Percentiles rank a stretch among this genome's conserved stretches.
Conservation (phyloP, 148 eudicot genomes). For the Rhododendron henanense region DNA sequence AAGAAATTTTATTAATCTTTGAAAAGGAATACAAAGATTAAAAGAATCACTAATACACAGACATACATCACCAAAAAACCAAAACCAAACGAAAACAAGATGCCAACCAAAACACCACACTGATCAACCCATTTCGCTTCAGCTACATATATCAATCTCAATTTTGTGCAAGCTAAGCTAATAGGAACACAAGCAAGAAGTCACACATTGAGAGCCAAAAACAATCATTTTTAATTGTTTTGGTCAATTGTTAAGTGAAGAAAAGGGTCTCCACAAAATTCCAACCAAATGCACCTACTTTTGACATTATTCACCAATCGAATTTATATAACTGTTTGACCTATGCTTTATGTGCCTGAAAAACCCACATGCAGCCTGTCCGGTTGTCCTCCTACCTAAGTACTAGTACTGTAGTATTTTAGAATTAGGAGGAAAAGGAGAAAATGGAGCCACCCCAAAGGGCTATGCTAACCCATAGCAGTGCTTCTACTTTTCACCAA, state of each 20-base stretch:
- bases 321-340: neutral
- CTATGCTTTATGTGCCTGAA: neutral
- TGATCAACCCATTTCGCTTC: neutral
- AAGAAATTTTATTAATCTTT: too few species aligned
- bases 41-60: too few species aligned
- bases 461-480: neutral
- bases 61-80: too few species aligned
- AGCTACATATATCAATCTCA: neutral
- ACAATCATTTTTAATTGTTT: constrained; percentile 10
- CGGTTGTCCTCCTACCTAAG: neutral
- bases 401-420: neutral
- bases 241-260: neutral
- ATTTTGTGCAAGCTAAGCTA: neutral
- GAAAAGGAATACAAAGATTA: too few species aligned
- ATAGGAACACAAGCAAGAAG: constrained; percentile 6
- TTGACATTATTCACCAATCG: constrained; percentile 13
- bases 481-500: neutral
- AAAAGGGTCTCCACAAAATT: neutral
- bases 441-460: neutral
- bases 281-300: constrained; percentile 12
- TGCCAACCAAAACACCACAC: too few species aligned
- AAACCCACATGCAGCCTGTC: constrained; percentile 6
- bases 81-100: too few species aligned
- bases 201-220: neutral
- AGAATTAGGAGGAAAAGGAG: neutral